Evolutionary conservation across 75 land plant genomes (phyloP).

Genomic region (Selaginella moellendorffii): DNA sequence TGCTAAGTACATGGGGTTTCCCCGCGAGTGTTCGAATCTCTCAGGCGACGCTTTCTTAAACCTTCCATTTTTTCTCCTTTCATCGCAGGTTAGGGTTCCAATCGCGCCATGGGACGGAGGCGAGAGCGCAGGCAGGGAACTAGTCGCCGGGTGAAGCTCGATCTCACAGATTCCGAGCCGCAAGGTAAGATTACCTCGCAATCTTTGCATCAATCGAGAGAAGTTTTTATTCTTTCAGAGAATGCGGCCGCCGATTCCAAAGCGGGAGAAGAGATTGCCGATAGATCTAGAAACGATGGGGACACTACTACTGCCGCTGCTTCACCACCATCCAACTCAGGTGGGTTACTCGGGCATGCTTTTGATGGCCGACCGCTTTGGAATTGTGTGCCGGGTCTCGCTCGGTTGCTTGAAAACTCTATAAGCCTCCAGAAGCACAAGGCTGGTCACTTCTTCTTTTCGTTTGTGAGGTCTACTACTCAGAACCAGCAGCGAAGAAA

Average conservation of each 20-base stretch:
- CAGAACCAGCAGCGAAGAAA: constrained; percentile 43
- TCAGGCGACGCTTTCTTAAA: constrained; percentile 4
- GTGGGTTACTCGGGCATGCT: constrained; percentile 72
- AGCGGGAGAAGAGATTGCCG: constrained; percentile 36
- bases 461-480: constrained; percentile 32
- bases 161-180: constrained; percentile 24
- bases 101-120: constrained; percentile 48
- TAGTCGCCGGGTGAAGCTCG: constrained; percentile 69
- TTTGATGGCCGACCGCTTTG: constrained; percentile 50
- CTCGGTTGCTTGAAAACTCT: too few species aligned
- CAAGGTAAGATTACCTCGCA: background rate
- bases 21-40: constrained; percentile 1
- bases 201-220: background rate
- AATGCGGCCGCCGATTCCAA: constrained; percentile 35
- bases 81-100: constrained; percentile 1
- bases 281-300: constrained; percentile 30
- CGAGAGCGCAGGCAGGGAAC: constrained; percentile 56
- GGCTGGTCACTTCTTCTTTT: constrained; percentile 35
- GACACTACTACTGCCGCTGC: constrained; percentile 20
- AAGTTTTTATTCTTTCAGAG: constrained; percentile 22
- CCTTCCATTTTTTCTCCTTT: too few species aligned
- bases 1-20: constrained; percentile 4
- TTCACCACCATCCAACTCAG: constrained; percentile 72
- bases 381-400: too few species aligned
- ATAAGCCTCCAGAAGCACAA: too few species aligned